Evolutionary conservation across 2,329 filamentous ascomycete genomes (phyloP).

Genomic region (Pestalotiopsis sp.): DNA sequence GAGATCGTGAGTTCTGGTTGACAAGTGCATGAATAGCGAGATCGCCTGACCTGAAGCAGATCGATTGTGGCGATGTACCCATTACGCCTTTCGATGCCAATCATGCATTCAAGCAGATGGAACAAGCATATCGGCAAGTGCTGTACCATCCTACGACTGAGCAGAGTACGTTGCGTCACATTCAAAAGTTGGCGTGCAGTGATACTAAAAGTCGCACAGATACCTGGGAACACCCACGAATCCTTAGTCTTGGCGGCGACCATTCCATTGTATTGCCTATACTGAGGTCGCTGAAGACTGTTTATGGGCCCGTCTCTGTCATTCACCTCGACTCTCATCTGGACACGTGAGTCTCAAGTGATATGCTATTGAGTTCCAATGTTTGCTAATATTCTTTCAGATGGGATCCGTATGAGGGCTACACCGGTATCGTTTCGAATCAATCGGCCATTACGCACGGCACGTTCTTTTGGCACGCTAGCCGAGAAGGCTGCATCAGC

Average conservation of each 20-base stretch:
- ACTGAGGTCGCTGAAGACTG: constrained; percentile 26
- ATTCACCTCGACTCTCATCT: constrained; percentile 34
- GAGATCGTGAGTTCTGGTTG: background rate
- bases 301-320: constrained; percentile 31
- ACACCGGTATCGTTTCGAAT: constrained; percentile 20
- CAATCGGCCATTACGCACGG: constrained; percentile 14
- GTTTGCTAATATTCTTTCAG: background rate
- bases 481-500: constrained; percentile 12
- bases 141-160: constrained; percentile 10
- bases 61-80: constrained; percentile 24
- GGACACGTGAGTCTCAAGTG: constrained; percentile 17
- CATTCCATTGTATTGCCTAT: constrained; percentile 32
- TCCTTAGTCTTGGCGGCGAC: constrained; percentile 28
- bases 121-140: constrained; percentile 17
- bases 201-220: background rate
- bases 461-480: constrained; percentile 14
- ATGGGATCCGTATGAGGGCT: constrained; percentile 3
- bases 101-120: constrained; percentile 25
- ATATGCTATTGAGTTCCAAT: background rate
- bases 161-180: background rate
- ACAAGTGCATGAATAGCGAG: background rate
- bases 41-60: background rate
- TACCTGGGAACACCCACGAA: constrained; percentile 17
- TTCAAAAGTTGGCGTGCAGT: fast-evolving
- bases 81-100: constrained; percentile 23